Evolutionary conservation across 2,329 filamentous ascomycete genomes (phyloP).

Genomic region (Emergomyces pasteurianus): DNA sequence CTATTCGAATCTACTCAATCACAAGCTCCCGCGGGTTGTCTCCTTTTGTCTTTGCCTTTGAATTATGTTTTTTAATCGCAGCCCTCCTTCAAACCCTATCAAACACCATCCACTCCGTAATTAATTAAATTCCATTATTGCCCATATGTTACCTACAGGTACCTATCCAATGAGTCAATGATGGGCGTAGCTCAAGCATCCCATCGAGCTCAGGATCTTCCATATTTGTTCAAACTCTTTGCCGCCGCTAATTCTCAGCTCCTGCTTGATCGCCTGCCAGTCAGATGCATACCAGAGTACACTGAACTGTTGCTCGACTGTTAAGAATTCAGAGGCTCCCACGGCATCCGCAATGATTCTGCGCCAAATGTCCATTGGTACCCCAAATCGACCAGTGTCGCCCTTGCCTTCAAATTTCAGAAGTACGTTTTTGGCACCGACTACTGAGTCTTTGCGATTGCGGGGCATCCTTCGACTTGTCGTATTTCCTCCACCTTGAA

Average conservation of each 20-base stretch:
- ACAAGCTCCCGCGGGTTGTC: neutral
- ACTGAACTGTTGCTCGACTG: conserved; percentile 17
- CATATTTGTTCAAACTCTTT: conserved; percentile 23
- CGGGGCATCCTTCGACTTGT: neutral
- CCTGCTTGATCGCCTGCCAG: conserved; percentile 19
- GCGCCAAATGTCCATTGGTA: conserved; percentile 20
- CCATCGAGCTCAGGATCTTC: conserved; percentile 23
- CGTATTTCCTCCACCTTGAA: neutral
- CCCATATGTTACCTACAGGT: no score
- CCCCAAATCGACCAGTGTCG: conserved; percentile 12
- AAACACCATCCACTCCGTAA: neutral
- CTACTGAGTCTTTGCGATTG: neutral
- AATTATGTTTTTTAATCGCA: neutral
- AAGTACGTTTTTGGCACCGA: neutral
- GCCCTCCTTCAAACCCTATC: no score
- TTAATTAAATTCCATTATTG: neutral
- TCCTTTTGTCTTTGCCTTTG: neutral
- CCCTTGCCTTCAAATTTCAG: neutral
- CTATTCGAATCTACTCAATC: neutral
- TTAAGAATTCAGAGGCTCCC: conserved; percentile 16
- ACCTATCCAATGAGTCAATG: conserved; percentile 5
- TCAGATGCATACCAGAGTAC: conserved; percentile 23
- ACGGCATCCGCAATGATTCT: conserved; percentile 20
- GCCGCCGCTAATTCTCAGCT: conserved; percentile 19
- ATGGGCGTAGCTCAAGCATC: conserved; percentile 21